Base-by-base conservation (phyloP, 2,329 filamentous ascomycete genomes). In the Apiospora phragmitis region DNA sequence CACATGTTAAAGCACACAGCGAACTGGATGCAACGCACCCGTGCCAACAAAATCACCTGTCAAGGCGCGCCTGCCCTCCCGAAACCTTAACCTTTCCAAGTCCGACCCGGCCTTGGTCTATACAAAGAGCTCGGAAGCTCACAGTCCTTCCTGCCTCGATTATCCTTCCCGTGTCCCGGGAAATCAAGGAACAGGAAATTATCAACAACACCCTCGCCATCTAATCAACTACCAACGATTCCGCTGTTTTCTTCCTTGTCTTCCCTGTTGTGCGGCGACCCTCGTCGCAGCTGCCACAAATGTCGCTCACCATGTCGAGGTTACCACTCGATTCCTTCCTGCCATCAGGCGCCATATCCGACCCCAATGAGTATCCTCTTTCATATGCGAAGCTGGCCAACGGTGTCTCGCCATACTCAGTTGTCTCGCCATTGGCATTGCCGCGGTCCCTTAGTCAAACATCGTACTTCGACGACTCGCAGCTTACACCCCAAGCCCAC, bases 321-420 rank as follows among this genome's bases (percentile, higher is more conserved):
- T 71, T 83, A 43, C 79, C 81, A 43, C 78, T 81, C 71, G 82
- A 85, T 73, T 82, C 83, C 38, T 84, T 85, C 76, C 77, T 83
- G 75, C 82, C 83, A 14, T 80, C 80, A 65, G 81, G 81, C 72
- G 79, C 78, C 68, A 73, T 79, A 70, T 75, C 78, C 71, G 82
- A 83, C 66, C 74, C 74, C 41, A 77, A 76, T 74, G 79, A 79
- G 51, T 75, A 73, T 35, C 74, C 77, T 35, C 73, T 79, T 70
- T 69, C 77, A 67, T 75, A 65, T 73, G 18, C 49, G 38, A 62
- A 68, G 18, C 79, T 59, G 73, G 55, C 21, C 55, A 62, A 14
- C 32, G 55, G 55, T n/a, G 32, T 29, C 32, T 62, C 55, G 32
- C 55, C 55, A 62, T 62, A 79, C 70, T 81, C 81, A 24, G 75